Percentiles rank a stretch among this genome's conserved stretches.
phyloP scores from a whole-genome alignment of 2,329 filamentous ascomycete species.

The Verticillium zaregamsianum region DNA sequence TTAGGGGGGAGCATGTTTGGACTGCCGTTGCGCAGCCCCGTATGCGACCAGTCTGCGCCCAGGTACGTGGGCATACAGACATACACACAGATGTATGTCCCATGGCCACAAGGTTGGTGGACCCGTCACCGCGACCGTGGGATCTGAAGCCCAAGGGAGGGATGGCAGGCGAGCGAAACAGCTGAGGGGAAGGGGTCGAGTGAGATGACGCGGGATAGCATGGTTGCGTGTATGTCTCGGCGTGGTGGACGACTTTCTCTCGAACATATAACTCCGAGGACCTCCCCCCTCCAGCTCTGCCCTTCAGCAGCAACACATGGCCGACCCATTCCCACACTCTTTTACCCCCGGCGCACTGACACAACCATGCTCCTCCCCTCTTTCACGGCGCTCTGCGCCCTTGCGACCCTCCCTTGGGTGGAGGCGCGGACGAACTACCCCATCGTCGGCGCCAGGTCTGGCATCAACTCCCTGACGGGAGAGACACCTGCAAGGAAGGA shows the following conservation, averaged over 20 bases:
- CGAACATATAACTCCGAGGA: slow-evolving; percentile 2
- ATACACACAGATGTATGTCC: not conserved
- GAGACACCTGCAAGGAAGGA: slow-evolving; percentile 40
- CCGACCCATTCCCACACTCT: not conserved
- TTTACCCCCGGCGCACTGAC: not conserved
- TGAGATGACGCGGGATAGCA: not conserved
- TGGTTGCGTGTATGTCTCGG: not conserved
- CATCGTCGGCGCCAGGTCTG: slow-evolving; percentile 32
- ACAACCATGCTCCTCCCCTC: slow-evolving; percentile 2
- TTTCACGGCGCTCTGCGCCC: slow-evolving; percentile 2
- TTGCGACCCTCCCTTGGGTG: slow-evolving; percentile 1
- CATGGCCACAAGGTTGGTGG: not conserved
- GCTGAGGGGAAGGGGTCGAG: not conserved
- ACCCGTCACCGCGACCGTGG: not conserved
- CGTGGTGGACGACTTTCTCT: not conserved
- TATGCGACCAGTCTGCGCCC: not conserved
- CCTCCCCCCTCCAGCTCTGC: not conserved
- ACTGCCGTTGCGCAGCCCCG: not conserved
- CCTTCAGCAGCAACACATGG: not conserved
- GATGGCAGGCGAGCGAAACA: not conserved
- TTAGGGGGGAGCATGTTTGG: not conserved
- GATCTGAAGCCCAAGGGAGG: not conserved
- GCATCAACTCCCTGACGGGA: slow-evolving; percentile 30
- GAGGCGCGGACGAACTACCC: slow-evolving; percentile 10
- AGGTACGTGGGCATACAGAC: not conserved